phyloP scores from a whole-genome alignment of 2,329 filamentous ascomycete genomes.

The Clonostachys solani region DNA sequence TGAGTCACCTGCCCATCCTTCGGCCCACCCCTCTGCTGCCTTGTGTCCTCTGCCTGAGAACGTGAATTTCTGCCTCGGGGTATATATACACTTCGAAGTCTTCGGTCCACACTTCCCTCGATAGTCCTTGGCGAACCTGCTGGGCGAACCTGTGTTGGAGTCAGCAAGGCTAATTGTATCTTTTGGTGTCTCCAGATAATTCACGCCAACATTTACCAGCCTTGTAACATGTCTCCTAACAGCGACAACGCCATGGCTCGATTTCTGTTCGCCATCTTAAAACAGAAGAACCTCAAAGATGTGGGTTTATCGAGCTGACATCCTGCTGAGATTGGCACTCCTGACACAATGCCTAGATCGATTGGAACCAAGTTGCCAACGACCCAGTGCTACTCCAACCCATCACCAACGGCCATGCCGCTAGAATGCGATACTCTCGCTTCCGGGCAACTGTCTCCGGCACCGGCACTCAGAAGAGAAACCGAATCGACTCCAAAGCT shows the following conservation, averaged over 20 bases:
- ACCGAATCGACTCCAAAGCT: conserved; percentile 33
- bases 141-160: too few species aligned
- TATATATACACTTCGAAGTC: too few species aligned
- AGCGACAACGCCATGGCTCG: conserved; percentile 53
- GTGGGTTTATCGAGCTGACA: conserved; percentile 32
- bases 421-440: conserved; percentile 55
- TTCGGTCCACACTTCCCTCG: too few species aligned
- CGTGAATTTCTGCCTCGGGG: too few species aligned
- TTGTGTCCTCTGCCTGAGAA: too few species aligned
- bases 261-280: conserved; percentile 55
- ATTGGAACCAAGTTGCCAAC: conserved; percentile 53
- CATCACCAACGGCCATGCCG: conserved; percentile 57
- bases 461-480: conserved; percentile 33
- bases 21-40: too few species aligned
- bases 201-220: neutral
- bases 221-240: conserved; percentile 43
- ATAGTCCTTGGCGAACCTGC: too few species aligned
- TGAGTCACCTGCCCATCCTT: too few species aligned
- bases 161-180: too few species aligned
- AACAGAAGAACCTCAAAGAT: conserved; percentile 57
- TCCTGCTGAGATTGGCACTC: conserved; percentile 5
- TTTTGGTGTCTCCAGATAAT: neutral
- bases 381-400: conserved; percentile 48
- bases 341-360: conserved; percentile 36
- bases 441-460: conserved; percentile 43